A percentile compares a stretch with the other conserved stretches of the same genome.
Conservation (phyloP, 2,329 filamentous ascomycete species). For the Tetracladium maxilliforme region DNA sequence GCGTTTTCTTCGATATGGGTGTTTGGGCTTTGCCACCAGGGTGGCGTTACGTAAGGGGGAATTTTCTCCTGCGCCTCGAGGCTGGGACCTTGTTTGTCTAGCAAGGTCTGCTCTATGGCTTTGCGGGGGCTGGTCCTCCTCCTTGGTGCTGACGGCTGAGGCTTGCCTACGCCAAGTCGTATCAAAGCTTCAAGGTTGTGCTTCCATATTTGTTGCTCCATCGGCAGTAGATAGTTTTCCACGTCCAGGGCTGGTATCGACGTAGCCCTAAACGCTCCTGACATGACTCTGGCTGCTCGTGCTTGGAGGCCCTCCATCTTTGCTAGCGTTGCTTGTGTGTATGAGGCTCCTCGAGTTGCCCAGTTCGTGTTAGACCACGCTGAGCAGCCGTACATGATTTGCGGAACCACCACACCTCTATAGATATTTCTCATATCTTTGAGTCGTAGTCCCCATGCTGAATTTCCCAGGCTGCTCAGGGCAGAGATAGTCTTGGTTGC, state of each 20-base stretch:
- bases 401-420: constrained; percentile 12
- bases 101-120: constrained; percentile 3
- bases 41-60: constrained; percentile 2
- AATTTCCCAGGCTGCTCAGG: constrained; percentile 3
- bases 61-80: constrained; percentile 5
- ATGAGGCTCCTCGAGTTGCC: too few relatives aligned
- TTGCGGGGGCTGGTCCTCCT: too few relatives aligned
- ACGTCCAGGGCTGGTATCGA: constrained; percentile 9
- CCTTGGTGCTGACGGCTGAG: too few relatives aligned
- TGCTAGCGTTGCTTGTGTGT: constrained; percentile 6
- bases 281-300: constrained; percentile 9
- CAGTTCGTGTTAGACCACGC: constrained; percentile 9
- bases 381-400: constrained; percentile 15
- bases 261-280: constrained; percentile 10
- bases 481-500: constrained; percentile 4
- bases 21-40: constrained; percentile 4
- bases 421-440: constrained; percentile 11
- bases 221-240: constrained; percentile 6
- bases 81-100: too few relatives aligned
- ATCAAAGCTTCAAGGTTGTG: too few relatives aligned
- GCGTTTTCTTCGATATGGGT: constrained; percentile 3
- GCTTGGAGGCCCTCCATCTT: constrained; percentile 8
- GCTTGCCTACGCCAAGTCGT: too few relatives aligned
- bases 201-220: too few relatives aligned
- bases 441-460: constrained; percentile 6